A percentile compares a stretch with the other conserved stretches of the same genome.
These are phyloP conservation scores for Vaccinium macrocarpon DNA, from an alignment of 148 eudicot genomes.

Conservation along the genomic window DNA sequence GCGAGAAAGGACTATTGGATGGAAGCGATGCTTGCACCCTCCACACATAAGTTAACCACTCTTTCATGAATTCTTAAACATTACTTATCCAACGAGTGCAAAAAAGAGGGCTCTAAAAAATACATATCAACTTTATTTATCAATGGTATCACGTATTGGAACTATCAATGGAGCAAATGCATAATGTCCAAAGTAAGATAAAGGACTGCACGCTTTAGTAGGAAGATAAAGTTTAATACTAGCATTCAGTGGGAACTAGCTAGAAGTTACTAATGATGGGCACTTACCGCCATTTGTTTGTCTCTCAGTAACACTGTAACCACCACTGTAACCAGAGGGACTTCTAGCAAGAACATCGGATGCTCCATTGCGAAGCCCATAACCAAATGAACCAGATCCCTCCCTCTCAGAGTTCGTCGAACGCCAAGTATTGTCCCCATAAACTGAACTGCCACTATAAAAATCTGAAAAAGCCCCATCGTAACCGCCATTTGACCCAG, in stretches of 20 bases:
- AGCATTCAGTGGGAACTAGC: not conserved
- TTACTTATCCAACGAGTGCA: not conserved
- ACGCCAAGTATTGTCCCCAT: conserved; percentile 61
- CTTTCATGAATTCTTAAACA: not conserved
- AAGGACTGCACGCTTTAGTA: not conserved
- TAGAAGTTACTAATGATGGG: not conserved
- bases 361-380: conserved; percentile 50
- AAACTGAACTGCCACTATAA: conserved; percentile 47
- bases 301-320: conserved; percentile 52
- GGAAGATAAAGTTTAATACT: not conserved
- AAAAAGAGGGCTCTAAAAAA: not conserved
- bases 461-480: conserved; percentile 55
- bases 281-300: conserved; percentile 58
- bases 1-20: not conserved
- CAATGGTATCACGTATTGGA: not conserved
- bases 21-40: not conserved
- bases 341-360: conserved; percentile 40
- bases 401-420: conserved; percentile 51
- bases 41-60: conserved; percentile 5
- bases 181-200: not conserved
- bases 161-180: not conserved
- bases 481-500: conserved; percentile 43
- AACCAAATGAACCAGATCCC: conserved; percentile 51
- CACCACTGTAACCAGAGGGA: conserved; percentile 56
- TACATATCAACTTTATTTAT: not conserved